A percentile compares a stretch with the other conserved stretches of the same genome.
These are phyloP conservation scores for Tolypocladium inflatum DNA, from an alignment of 2,329 filamentous ascomycete genomes.

Conservation along the genomic window DNA sequence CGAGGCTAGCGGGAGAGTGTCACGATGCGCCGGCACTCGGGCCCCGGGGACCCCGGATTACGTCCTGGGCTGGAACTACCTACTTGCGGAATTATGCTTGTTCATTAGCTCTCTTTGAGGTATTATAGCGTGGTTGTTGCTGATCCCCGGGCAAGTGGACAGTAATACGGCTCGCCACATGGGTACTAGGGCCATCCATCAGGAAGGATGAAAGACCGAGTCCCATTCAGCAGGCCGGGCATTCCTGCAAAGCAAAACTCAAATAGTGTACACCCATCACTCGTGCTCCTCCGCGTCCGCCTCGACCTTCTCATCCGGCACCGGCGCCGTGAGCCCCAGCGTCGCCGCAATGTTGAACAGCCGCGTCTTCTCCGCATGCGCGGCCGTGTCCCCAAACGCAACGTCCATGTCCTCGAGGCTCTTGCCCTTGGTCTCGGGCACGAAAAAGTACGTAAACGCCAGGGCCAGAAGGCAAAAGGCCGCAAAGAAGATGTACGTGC, in stretches of 20 bases:
- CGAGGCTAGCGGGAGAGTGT: neutral
- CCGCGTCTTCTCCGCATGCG: constrained; percentile 22
- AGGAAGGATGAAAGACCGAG: neutral
- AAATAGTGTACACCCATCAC: neutral
- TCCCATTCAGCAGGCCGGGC: too few species aligned
- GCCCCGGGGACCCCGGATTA: neutral
- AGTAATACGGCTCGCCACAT: neutral
- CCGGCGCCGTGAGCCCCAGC: constrained; percentile 13
- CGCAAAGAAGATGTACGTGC: constrained; percentile 52
- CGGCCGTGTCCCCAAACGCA: constrained; percentile 29
- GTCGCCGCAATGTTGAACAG: constrained; percentile 14
- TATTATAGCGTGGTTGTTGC: neutral
- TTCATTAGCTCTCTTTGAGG: too few species aligned
- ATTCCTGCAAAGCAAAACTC: neutral
- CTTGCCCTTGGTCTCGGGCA: constrained; percentile 48
- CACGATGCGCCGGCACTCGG: neutral
- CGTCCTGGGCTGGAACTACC: neutral
- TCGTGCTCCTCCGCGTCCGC: neutral
- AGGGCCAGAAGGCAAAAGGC: constrained; percentile 39
- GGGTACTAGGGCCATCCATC: neutral
- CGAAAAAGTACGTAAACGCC: constrained; percentile 42
- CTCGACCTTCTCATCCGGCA: constrained; percentile 10
- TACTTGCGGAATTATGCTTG: neutral
- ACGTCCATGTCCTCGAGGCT: constrained; percentile 48
- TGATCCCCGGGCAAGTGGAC: neutral